Base-by-base conservation (phyloP, 129 eudicot species). In the Solidago caesia region DNA sequence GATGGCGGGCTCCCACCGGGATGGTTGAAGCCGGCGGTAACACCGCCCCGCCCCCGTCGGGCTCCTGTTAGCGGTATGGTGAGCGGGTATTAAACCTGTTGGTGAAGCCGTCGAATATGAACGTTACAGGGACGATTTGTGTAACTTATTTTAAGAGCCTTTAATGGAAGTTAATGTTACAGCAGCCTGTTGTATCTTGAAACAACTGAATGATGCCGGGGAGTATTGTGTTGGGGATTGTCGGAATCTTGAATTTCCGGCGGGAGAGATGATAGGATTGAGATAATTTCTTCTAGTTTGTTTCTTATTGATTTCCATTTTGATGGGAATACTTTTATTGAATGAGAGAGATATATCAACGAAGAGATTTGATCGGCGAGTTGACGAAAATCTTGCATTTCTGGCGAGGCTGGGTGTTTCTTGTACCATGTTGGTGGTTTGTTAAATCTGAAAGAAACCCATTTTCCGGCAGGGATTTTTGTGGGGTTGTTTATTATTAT, bases 301-400 rank as follows among this genome's bases (percentile, higher is more conserved):
- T 46, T 49, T 11, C 93, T 68, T 48, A 94, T 84, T 6, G 77
- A 14, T 44, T 87, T 86, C 98, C 98, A 94, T 79, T 85, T 94
- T 3, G 75, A 77, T 1, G 93, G 2, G 43, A 94, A 94, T 33
- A 75, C 84, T 76, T 79, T 85, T 77, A 91, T 82, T 6, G 92
- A 83, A 77, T 88, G 86, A 4, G 98, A 83, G 4, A 83, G 78
- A 45, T 85, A 76, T 46, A 85, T 83, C 13, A 88, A 16, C 0
- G 96, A 81, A 5, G 88, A 72, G 39, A 87, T 84, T 41, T 80
- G 74, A 29, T 81, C 82, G 16, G 88, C 83, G 13, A 82, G 61
- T 64, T 49, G 87, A 77, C 81, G 72, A 67, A 88, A 78, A n/a
- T 4, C 45, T 78, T 33, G 68, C 63, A 9, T 53, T 51, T 58